phyloP scores from a whole-genome alignment of 192 early-diverging fungal genomes.

The Coemansia sp. region DNA sequence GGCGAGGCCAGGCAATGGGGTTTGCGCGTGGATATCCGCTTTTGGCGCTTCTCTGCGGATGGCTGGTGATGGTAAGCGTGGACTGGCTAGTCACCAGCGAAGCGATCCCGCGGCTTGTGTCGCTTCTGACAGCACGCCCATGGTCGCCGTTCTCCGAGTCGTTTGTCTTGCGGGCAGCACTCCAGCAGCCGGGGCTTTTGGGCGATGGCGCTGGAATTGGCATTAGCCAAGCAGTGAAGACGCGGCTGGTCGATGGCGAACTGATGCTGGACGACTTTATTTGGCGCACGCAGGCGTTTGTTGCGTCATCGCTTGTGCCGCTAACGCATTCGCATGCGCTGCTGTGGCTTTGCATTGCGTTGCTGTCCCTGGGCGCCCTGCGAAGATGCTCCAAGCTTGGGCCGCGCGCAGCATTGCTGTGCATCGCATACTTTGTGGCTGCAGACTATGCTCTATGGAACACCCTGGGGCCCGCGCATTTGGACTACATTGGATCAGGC shows the following conservation, averaged over 20 bases:
- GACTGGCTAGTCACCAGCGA: conserved; percentile 46
- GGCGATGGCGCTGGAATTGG: conserved; percentile 4
- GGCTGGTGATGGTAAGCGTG: conserved; percentile 20
- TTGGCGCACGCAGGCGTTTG: conserved; percentile 27
- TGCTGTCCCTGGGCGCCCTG: conserved; percentile 15
- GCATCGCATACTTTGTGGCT: conserved; percentile 25
- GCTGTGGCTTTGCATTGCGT: conserved; percentile 41
- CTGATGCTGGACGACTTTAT: conserved; percentile 33
- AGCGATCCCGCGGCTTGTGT: conserved; percentile 21
- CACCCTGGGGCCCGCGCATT: not conserved
- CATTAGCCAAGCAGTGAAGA: not conserved
- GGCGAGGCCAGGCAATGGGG: not conserved
- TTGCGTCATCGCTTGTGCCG: conserved; percentile 10
- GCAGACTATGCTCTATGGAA: conserved; percentile 23
- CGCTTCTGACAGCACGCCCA: conserved; percentile 20
- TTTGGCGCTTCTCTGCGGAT: conserved; percentile 19
- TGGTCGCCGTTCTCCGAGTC: conserved; percentile 29
- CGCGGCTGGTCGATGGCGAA: conserved; percentile 15
- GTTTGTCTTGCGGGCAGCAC: conserved; percentile 17
- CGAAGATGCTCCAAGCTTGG: conserved; percentile 11
- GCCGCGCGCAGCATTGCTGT: conserved; percentile 11
- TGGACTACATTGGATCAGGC: not conserved
- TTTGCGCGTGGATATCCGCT: conserved; percentile 37
- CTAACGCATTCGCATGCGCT: conserved; percentile 29
- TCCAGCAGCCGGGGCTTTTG: conserved; percentile 5